Conservation (phyloP, 2,329 filamentous ascomycete species). For the Cladophialophora yegresii region DNA sequence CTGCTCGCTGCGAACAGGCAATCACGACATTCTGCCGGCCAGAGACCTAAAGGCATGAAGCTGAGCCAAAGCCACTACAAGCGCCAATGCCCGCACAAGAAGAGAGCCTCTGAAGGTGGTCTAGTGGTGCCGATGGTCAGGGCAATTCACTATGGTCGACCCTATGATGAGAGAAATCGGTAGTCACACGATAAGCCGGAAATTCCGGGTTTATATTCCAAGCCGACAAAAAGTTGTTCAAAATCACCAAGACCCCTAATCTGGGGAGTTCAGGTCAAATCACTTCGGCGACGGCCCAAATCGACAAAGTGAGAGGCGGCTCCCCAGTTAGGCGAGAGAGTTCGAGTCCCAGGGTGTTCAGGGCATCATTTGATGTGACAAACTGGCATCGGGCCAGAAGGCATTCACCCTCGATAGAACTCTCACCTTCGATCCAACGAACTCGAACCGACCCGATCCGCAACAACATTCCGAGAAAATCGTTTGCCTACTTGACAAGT, state of each 20-base stretch:
- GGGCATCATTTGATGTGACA: background rate
- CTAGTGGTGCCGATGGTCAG: background rate
- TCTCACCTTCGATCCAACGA: background rate
- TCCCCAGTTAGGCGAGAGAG: slow-evolving; percentile 20
- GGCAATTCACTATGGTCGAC: background rate
- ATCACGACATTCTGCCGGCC: background rate
- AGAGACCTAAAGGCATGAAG: background rate
- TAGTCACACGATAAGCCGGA: slow-evolving; percentile 18
- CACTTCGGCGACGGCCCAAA: slow-evolving; percentile 12
- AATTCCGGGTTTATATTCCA: slow-evolving; percentile 16
- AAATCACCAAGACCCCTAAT: slow-evolving; percentile 29
- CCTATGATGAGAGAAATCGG: background rate
- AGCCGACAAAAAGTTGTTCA: slow-evolving; percentile 5
- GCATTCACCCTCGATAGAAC: background rate
- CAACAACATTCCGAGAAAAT: background rate
- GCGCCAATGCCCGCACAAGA: background rate
- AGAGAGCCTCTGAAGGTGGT: background rate
- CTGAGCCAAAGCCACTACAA: background rate
- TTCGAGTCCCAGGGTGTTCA: slow-evolving; percentile 6
- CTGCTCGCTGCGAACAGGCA: background rate
- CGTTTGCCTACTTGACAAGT: background rate
- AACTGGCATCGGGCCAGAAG: slow-evolving; percentile 8
- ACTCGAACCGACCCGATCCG: background rate
- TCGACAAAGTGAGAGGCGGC: slow-evolving; percentile 21
- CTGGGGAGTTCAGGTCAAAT: slow-evolving; percentile 17